Evolutionary conservation across 345 rosid species (phyloP).

Genomic region (Eucalyptus tenuipes): DNA sequence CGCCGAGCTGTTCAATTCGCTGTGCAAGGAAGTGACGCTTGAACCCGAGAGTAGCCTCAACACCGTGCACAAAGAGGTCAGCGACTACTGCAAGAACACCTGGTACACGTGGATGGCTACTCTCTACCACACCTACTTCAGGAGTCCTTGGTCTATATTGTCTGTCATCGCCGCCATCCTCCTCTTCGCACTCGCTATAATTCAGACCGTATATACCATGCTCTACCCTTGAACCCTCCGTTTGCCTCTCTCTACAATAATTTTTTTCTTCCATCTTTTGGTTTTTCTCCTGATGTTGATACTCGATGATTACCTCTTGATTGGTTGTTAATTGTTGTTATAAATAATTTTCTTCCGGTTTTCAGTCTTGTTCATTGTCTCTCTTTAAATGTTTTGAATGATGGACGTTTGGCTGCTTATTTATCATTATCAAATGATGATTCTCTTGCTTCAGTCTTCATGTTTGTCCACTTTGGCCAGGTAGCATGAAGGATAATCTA

Average conservation of each 20-base stretch:
- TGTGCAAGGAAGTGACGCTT: slow-evolving; percentile 15
- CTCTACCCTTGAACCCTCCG: not conserved
- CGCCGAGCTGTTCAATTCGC: slow-evolving; percentile 29
- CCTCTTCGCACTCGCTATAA: slow-evolving; percentile 21
- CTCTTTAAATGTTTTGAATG: not conserved
- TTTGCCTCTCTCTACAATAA: not conserved
- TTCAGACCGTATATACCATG: not conserved
- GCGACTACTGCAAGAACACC: slow-evolving; percentile 9
- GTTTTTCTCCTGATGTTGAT: not conserved
- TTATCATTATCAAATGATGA: not conserved
- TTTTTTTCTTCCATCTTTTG: not conserved
- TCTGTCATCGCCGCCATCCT: slow-evolving; percentile 17
- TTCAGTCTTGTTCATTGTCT: not conserved
- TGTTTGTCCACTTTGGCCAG: not conserved
- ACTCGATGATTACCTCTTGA: not conserved
- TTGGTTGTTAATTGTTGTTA: not conserved
- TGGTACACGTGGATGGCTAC: slow-evolving; percentile 35
- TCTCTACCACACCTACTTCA: slow-evolving; percentile 31
- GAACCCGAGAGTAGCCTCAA: slow-evolving; percentile 14
- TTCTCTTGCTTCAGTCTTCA: not conserved
- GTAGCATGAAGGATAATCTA: not conserved
- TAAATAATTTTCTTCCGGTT: not conserved
- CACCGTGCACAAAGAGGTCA: slow-evolving; percentile 12
- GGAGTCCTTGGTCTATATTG: slow-evolving; percentile 40
- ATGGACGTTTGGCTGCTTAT: not conserved